Evolutionary conservation across 1,139 yeast genomes (phyloP).

Genomic region (Yarrowia galli): DNA sequence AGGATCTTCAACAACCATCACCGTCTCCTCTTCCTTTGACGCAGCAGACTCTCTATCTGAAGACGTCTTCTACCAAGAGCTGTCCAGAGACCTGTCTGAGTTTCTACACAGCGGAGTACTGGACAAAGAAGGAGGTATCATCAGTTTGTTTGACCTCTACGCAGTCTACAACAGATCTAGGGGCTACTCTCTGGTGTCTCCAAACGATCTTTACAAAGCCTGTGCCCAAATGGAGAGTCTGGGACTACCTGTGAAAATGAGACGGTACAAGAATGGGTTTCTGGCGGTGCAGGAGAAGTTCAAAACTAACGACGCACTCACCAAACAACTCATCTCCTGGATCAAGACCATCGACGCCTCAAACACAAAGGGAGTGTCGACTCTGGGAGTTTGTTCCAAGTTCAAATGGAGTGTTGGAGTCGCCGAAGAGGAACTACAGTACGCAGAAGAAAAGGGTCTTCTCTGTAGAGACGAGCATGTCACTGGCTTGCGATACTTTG

Average conservation of each 20-base stretch:
- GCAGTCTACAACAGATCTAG: constrained; percentile 67
- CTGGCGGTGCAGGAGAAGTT: constrained; percentile 57
- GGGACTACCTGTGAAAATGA: constrained; percentile 56
- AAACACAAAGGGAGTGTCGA: constrained; percentile 53
- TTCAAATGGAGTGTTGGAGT: constrained; percentile 75
- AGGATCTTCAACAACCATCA: constrained; percentile 40
- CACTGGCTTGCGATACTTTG: constrained; percentile 60
- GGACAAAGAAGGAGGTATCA: constrained; percentile 60
- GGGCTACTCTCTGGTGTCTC: constrained; percentile 66
- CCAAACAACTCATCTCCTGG: constrained; percentile 51
- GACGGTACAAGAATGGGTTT: constrained; percentile 54
- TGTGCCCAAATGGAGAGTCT: constrained; percentile 58
- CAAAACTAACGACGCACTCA: constrained; percentile 49
- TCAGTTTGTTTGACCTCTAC: constrained; percentile 67
- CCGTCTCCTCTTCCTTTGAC: constrained; percentile 22
- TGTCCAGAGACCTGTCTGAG: constrained; percentile 66
- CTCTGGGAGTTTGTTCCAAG: constrained; percentile 60
- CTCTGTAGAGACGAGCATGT: constrained; percentile 72
- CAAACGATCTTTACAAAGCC: constrained; percentile 62
- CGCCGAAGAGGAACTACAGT: constrained; percentile 70
- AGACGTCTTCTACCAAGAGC: constrained; percentile 56
- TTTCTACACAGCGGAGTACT: constrained; percentile 56
- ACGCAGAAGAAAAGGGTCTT: constrained; percentile 63
- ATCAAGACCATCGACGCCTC: constrained; percentile 46
- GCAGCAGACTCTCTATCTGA: constrained; percentile 42